Evolutionary conservation across 768 basidiomycete genomes (phyloP), one percentile per base, ranked within the genome.

Genomic region (Mycena floridula): DNA sequence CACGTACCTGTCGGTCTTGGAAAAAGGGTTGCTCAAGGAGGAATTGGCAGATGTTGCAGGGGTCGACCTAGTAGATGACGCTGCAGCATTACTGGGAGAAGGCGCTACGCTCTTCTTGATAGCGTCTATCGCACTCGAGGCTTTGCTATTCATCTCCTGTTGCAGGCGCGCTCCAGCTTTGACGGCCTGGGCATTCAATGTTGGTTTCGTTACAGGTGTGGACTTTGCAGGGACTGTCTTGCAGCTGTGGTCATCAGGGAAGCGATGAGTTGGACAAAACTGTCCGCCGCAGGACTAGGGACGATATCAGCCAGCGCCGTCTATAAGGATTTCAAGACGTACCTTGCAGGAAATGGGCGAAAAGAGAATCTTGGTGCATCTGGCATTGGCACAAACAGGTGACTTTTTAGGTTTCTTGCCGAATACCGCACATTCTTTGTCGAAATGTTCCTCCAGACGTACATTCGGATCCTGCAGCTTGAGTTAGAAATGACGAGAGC

Each of bases 381-480:
- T 81, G 12, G 62, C 65, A 53, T 69, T 65, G 1, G 76, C 79
- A 59, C 84, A 89, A 21, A 70, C 59, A 1, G 82, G 86, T 15
- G 76, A 67, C 47, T 63, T 70, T 26, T 62, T 48, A 45, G 67
- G 71, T 16, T 72, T 61, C 57, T 70, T 79, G 6, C 86, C 87
- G 67, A 82, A 79, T 26, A 80, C 79, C 11, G 74, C 72, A 54
- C 89, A 91, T 37, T 82, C 81, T 1, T 55, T 68, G 20, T 57
- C 66, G 50, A 93, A 74, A 58, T 92, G 89, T 0, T 67, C 63
- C 52, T 91, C 88, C 84, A 93, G 89, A 39, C 81, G 76, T 32
- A 79, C 62, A 52, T 92, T 92, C 9, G 89, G 86, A 54, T 92
- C 85, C 58, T 87, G n/a, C n/a, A n/a, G n/a, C n/a, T n/a, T n/a